Base-by-base conservation (phyloP, 2,329 filamentous ascomycete species). In the Sclerotinia borealis region DNA sequence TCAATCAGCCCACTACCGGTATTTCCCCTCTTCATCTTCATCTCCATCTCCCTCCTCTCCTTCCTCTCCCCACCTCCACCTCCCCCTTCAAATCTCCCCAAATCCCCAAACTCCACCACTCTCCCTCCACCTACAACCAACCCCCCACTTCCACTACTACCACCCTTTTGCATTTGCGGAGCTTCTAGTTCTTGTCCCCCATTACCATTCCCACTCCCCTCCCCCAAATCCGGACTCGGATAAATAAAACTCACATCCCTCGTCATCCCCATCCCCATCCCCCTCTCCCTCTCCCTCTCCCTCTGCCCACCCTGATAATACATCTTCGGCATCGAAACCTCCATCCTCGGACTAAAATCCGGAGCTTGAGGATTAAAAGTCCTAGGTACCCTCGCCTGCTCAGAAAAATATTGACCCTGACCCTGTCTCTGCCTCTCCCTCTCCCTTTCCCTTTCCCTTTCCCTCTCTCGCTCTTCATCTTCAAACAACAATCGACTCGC, bases 71-170 rank as follows among this genome's bases (percentile, higher is more conserved):
- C n/a, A 8, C 15, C 27, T 3, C 27, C 36, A 6, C 25, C 15
- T 10, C 48, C n/a, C 6, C 15, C 27, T 3, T 36, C 36, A 6
- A 31, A 34, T 8, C 29, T 34, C n/a, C 56, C 39, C n/a, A 66
- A 67, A 58, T 69, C 69, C 2, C 70, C 70, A 65, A 73, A 73
- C 15, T 65, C 66, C 59, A 72, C 68, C 10, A 72, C 37, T 31
- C 61, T 59, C 1, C 66, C 61, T 15, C 63, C 47, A 5, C 63
- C 65, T 17, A 69, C 50, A 13, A 36, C 63, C 13, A 69, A 43
- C 0, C 68, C 69, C 3, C 65, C 69, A 59, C 63, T 65, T 0
- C 63, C 65, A 27, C 49, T 64, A 63, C 47, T 64, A 0, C 65
- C 63, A 13, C 47, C 65, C 50, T 67, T 63, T 15, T 54, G 51